phyloP scores from a whole-genome alignment of 129 eudicot species.

The Gnaphalium uliginosum region DNA sequence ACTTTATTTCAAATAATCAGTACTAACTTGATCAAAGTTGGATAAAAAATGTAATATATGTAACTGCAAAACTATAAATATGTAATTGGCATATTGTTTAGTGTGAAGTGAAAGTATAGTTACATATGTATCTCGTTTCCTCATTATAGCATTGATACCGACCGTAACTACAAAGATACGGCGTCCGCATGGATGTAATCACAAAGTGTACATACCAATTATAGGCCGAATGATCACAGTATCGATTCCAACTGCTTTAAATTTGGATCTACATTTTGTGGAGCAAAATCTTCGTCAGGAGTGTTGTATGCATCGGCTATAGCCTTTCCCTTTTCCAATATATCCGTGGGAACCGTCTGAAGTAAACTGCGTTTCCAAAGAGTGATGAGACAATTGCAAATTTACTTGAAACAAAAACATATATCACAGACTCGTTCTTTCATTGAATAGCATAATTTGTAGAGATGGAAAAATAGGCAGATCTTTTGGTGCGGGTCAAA shows the following conservation, averaged over 20 bases:
- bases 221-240: constrained; percentile 38
- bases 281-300: constrained; percentile 44
- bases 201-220: constrained; percentile 21
- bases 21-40: no score
- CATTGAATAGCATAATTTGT: not conserved
- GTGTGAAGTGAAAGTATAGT: not conserved
- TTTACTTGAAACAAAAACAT: not conserved
- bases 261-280: constrained; percentile 56
- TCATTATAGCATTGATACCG: constrained; percentile 23
- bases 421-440: not conserved
- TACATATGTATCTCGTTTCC: constrained; percentile 11
- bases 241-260: constrained; percentile 79
- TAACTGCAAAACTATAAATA: not conserved
- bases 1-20: no score
- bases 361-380: constrained; percentile 55
- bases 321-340: constrained; percentile 70
- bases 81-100: not conserved
- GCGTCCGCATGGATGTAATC: constrained; percentile 18
- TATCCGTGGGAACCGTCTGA: constrained; percentile 72
- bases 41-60: not conserved
- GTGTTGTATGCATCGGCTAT: constrained; percentile 75
- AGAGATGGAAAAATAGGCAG: not conserved
- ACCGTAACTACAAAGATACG: constrained; percentile 12
- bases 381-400: not conserved
- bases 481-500: not conserved